Evolutionary conservation across 169 alveolate species (phyloP).

Genomic region (Perkinsus olseni): DNA sequence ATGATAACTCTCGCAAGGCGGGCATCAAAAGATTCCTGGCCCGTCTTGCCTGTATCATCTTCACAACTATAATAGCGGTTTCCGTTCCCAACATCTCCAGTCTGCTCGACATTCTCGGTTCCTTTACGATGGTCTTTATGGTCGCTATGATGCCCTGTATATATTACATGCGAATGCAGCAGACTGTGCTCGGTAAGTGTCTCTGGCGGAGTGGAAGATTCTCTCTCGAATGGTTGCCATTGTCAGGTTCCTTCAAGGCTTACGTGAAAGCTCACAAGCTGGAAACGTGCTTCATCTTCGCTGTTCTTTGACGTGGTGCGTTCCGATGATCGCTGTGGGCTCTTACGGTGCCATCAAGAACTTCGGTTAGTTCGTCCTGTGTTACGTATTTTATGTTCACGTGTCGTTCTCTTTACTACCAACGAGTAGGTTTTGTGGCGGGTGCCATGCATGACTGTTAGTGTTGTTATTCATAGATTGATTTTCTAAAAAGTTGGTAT

Average conservation of each 20-base stretch:
- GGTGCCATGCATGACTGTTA: background rate
- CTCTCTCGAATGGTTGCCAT: background rate
- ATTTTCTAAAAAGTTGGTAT: background rate
- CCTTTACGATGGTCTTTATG: background rate
- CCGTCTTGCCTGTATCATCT: background rate
- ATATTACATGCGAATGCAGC: background rate
- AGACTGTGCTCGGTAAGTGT: background rate
- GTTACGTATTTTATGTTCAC: background rate
- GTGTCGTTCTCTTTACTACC: background rate
- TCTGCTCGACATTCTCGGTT: background rate
- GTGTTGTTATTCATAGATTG: background rate
- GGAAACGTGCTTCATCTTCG: background rate
- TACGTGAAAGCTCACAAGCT: background rate
- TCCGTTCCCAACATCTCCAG: background rate
- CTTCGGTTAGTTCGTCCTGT: background rate
- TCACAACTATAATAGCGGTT: background rate
- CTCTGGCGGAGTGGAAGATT: background rate
- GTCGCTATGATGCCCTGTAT: background rate
- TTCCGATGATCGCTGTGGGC: background rate
- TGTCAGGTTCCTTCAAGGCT: background rate
- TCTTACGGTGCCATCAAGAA: background rate
- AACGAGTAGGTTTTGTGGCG: background rate
- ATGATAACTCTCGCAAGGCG: background rate
- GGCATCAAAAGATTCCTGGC: background rate
- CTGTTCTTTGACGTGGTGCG: background rate